Evolutionary conservation across 345 rosid genomes (phyloP), one percentile per base, ranked within the genome.

Genomic region (Punica granatum): DNA sequence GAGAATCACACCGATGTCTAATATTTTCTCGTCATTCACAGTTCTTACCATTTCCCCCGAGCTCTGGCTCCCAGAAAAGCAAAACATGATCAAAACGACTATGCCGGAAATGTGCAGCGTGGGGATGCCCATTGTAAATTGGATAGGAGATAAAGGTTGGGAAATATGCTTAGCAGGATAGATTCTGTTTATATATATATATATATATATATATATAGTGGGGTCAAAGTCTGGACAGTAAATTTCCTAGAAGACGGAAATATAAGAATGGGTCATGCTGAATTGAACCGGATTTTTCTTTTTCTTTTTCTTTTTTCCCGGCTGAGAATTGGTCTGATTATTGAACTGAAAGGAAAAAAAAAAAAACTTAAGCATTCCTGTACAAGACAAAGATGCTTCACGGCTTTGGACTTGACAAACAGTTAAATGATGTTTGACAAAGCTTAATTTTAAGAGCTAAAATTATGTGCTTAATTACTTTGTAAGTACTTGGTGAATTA

Each of bases 1-100:
- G 63, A 84, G 66, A 72, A 84, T 72, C 39, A 76, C 85, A 10
- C 88, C 86, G 34, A 84, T 73, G 61, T 80, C 70, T 7, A 68
- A 28, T 3, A 53, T 21, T 51, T 30, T 51, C 37, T 35, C 33
- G 5, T 25, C 41, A 6, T 69, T 23, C 36, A n/a, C 30, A 9
- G 28, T 32, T 16, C 32, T 48, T n/a, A 25, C 12, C 12, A 12
- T 26, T 11, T 32, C 33, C 3, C 18, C 23, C 7, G 33, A 54
- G 28, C 60, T 32, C 8, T 54, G 31, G 60, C 60, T 28, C 60
- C 1, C 5, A 3, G 33, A 32, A 26, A 23, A 32, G 31, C 25
- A 32, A 54, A 54, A 8, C 31, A 54, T 25, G 33, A 54, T 9
- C 2, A 28, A 28, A 4, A 28, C 60, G 6, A 25, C 33, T 28